phyloP scores from a whole-genome alignment of 2,329 filamentous ascomycete genomes.

The Alternaria conjuncta region DNA sequence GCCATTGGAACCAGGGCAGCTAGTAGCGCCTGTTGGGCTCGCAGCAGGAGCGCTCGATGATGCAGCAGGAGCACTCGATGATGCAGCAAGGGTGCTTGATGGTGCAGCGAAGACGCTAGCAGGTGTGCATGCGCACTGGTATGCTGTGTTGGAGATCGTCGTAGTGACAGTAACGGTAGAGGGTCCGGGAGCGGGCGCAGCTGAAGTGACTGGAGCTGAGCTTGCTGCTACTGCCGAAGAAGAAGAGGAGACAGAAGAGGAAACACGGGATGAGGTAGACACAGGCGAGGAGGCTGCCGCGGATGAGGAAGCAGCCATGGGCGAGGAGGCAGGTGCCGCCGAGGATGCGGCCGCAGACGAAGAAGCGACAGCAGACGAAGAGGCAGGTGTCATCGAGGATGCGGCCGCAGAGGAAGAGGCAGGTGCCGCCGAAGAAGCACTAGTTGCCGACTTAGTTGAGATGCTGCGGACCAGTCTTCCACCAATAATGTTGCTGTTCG shows the following conservation, averaged over 20 bases:
- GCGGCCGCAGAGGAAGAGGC: not conserved
- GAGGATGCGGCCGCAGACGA: not conserved
- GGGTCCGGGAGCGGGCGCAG: not conserved
- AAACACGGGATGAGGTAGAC: not conserved
- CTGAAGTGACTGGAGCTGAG: not conserved
- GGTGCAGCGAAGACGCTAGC: not conserved
- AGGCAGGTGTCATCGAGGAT: not conserved
- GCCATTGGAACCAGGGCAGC: conserved; percentile 25
- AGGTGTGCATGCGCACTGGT: conserved; percentile 20
- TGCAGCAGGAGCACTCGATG: not conserved
- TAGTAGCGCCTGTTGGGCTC: not conserved
- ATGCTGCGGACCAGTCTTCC: conserved; percentile 12
- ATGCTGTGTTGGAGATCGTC: conserved; percentile 8
- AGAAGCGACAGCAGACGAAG: not conserved
- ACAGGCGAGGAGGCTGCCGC: not conserved
- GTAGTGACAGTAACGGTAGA: conserved; percentile 18
- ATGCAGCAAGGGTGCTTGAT: not conserved
- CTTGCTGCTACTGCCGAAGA: not conserved
- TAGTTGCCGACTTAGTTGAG: not conserved
- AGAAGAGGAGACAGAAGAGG: not conserved
- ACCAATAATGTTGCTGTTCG: conserved; percentile 21
- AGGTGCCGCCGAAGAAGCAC: not conserved
- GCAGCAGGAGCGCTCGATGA: not conserved
- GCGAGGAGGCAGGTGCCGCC: not conserved
- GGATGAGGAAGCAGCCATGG: not conserved